Evolutionary conservation across 306 rosid genomes (phyloP).

Genomic region (Malus asiatica): DNA sequence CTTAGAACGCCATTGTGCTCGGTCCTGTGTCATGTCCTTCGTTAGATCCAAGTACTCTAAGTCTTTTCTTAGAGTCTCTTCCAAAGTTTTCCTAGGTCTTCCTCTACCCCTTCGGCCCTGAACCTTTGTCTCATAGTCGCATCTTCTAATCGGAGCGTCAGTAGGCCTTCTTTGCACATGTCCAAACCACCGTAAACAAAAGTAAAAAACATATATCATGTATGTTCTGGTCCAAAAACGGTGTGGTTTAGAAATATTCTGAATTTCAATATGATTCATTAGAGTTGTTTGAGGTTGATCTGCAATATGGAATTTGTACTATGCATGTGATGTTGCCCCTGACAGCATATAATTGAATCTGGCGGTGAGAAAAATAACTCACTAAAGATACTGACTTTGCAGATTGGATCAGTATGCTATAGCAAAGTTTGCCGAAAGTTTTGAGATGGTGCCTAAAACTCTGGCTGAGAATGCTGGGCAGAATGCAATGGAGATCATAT

Average conservation of each 20-base stretch:
- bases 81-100: too few species aligned
- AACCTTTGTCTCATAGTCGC: too few species aligned
- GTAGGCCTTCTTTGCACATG: too few species aligned
- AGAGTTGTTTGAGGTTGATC: not conserved
- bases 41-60: too few species aligned
- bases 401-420: constrained; percentile 99
- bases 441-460: constrained; percentile 90
- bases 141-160: too few species aligned
- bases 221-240: not conserved
- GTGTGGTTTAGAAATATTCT: not conserved
- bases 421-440: constrained; percentile 92
- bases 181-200: too few species aligned
- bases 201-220: not conserved
- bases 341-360: not conserved
- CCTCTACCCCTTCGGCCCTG: too few species aligned
- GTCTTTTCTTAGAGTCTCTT: too few species aligned
- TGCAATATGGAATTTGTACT: not conserved
- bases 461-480: constrained; percentile 96
- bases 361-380: not conserved
- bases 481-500: constrained; percentile 92
- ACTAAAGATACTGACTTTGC: constrained; percentile 23
- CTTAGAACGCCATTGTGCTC: too few species aligned
- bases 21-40: too few species aligned
- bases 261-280: not conserved
- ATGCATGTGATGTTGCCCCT: not conserved